These are phyloP conservation scores for Plasmodium gonderi DNA, from an alignment of 169 alveolate species.

Conservation along the genomic window DNA sequence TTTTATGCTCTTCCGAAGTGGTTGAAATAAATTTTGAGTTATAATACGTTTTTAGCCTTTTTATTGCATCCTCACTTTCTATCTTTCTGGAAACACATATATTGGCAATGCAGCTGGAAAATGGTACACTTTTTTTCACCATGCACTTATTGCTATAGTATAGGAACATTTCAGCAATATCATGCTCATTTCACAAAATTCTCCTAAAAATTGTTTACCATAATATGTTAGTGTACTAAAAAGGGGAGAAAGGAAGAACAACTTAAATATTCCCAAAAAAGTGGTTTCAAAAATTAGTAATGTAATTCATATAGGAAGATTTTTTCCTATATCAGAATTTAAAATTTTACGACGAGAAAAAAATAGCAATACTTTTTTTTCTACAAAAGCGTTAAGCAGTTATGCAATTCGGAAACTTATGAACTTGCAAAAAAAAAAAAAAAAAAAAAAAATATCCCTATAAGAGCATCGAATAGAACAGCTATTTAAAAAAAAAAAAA, in stretches of 20 bases:
- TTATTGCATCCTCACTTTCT: conserved; percentile 19
- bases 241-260: not conserved
- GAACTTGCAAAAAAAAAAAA: conserved; percentile 2
- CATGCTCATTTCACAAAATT: not conserved
- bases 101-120: not conserved
- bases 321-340: not conserved
- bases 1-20: conserved; percentile 17
- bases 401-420: not conserved
- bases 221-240: not conserved
- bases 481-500: conserved; percentile 5
- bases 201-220: not conserved
- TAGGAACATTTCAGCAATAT: not conserved
- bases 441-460: not conserved
- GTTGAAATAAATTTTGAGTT: conserved; percentile 21
- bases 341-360: not conserved
- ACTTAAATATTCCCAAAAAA: not conserved
- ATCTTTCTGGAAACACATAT: not conserved
- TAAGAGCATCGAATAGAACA: not conserved
- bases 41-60: conserved; percentile 12
- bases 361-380: not conserved
- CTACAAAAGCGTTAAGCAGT: not conserved
- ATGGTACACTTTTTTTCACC: not conserved
- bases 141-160: not conserved
- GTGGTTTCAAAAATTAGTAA: not conserved
- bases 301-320: no score